Conservation (phyloP, 2,329 filamentous ascomycete genomes). For the Akanthomyces uredinophilus region DNA sequence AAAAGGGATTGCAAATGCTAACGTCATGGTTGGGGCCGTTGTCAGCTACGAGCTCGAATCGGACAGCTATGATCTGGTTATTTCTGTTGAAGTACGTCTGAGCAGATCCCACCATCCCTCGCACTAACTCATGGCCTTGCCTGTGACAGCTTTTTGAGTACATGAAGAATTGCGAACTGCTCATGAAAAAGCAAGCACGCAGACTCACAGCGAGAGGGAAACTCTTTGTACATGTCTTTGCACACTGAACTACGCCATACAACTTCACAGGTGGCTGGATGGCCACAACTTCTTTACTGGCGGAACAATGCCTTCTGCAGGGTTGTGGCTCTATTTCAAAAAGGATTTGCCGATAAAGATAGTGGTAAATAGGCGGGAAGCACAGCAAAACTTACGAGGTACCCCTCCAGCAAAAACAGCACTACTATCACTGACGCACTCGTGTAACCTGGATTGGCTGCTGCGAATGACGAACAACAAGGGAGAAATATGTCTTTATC, state of each 20-base stretch:
- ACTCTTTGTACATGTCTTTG: constrained; percentile 65
- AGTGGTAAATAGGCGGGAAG: constrained; percentile 64
- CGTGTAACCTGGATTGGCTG: constrained; percentile 49
- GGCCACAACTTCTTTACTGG: constrained; percentile 69
- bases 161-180: constrained; percentile 69
- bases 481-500: constrained; percentile 51
- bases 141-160: constrained; percentile 53
- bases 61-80: constrained; percentile 56
- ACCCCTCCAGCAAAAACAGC: constrained; percentile 19
- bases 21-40: constrained; percentile 58
- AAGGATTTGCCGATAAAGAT: constrained; percentile 50
- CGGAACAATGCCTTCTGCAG: constrained; percentile 64
- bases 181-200: constrained; percentile 58
- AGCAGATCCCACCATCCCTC: not conserved
- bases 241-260: constrained; percentile 59
- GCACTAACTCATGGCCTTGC: not conserved
- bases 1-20: constrained; percentile 55
- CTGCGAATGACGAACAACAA: constrained; percentile 54
- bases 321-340: constrained; percentile 64
- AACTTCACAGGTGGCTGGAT: constrained; percentile 70
- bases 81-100: constrained; percentile 49
- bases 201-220: constrained; percentile 59
- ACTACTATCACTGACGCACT: constrained; percentile 2
- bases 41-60: constrained; percentile 50
- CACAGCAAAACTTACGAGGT: constrained; percentile 63